Conservation (phyloP, 2,329 filamentous ascomycete genomes). For the Parafenestella ontariensis region DNA sequence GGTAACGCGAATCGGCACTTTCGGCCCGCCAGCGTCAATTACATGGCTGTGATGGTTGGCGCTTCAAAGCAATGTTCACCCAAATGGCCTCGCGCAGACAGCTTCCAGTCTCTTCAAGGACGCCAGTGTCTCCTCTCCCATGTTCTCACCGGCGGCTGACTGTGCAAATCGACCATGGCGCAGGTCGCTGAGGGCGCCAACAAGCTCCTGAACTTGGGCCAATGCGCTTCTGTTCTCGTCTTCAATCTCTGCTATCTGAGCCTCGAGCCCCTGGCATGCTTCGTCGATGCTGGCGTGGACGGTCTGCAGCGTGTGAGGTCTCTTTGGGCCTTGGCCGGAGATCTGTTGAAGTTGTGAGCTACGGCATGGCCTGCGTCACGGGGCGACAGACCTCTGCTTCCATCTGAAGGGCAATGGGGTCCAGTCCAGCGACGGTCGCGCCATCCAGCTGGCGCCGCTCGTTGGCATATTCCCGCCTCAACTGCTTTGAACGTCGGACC, state of each 20-base stretch:
- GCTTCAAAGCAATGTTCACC: conserved; percentile 17
- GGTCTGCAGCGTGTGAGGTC: conserved; percentile 66
- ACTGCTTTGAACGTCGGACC: conserved; percentile 64
- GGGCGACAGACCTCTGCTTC: conserved; percentile 51
- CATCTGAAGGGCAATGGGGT: conserved; percentile 68
- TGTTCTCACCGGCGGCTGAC: conserved; percentile 60
- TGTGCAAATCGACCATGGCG: conserved; percentile 75
- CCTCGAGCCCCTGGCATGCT: conserved; percentile 70
- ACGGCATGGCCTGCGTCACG: background rate
- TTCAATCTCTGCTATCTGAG: conserved; percentile 71
- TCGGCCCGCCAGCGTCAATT: background rate
- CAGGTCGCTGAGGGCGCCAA: conserved; percentile 80
- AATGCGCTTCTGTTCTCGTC: conserved; percentile 68
- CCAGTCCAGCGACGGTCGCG: conserved; percentile 57
- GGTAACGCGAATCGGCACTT: background rate
- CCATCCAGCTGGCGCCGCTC: conserved; percentile 63
- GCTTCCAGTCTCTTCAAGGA: conserved; percentile 70
- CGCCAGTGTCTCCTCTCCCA: conserved; percentile 71
- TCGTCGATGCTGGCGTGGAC: conserved; percentile 73
- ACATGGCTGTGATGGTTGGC: background rate
- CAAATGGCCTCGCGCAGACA: conserved; percentile 56
- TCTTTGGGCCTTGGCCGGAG: conserved; percentile 58
- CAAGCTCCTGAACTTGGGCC: conserved; percentile 67
- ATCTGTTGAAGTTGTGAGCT: conserved; percentile 55
- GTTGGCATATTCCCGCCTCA: conserved; percentile 65